Conservation (phyloP, 2,329 filamentous ascomycete species). For the Aspergillus tubingensis region DNA sequence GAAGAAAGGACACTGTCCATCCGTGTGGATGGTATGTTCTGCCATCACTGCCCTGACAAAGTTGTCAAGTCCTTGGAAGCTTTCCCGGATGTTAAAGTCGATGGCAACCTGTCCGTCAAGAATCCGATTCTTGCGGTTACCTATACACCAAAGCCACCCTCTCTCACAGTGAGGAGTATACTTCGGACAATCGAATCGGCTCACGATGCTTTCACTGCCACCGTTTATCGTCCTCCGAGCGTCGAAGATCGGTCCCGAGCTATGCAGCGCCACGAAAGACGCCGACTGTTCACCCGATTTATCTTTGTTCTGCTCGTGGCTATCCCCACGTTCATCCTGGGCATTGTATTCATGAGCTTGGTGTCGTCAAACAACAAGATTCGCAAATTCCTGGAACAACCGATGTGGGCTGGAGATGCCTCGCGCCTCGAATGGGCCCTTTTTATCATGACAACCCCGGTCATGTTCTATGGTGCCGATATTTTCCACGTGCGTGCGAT, state of each 20-base stretch:
- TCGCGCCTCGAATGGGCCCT: slow-evolving; percentile 77
- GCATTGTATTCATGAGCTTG: slow-evolving; percentile 88
- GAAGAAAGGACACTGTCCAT: slow-evolving; percentile 63
- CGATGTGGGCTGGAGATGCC: slow-evolving; percentile 69
- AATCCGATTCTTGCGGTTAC: slow-evolving; percentile 69
- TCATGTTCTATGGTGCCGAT: slow-evolving; percentile 85
- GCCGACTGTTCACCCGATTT: slow-evolving; percentile 68
- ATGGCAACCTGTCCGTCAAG: slow-evolving; percentile 55
- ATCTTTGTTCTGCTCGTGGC: slow-evolving; percentile 68
- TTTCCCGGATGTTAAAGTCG: slow-evolving; percentile 51
- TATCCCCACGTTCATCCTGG: slow-evolving; percentile 82
- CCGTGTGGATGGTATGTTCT: slow-evolving; percentile 71
- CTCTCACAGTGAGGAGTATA: slow-evolving; percentile 74
- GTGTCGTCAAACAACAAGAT: slow-evolving; percentile 61
- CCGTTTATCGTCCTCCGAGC: slow-evolving; percentile 76
- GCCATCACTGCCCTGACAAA: slow-evolving; percentile 65
- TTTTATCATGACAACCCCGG: slow-evolving; percentile 77
- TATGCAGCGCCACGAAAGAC: slow-evolving; percentile 71
- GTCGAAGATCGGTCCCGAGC: slow-evolving; percentile 77
- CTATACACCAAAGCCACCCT: slow-evolving; percentile 69
- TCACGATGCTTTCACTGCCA: slow-evolving; percentile 66
- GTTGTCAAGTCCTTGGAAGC: slow-evolving; percentile 40
- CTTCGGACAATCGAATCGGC: slow-evolving; percentile 65
- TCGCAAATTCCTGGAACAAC: slow-evolving; percentile 68
- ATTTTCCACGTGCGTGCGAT: slow-evolving; percentile 77